Evolutionary conservation across 768 basidiomycete genomes (phyloP).

Genomic region (Lentinula aciculospora): DNA sequence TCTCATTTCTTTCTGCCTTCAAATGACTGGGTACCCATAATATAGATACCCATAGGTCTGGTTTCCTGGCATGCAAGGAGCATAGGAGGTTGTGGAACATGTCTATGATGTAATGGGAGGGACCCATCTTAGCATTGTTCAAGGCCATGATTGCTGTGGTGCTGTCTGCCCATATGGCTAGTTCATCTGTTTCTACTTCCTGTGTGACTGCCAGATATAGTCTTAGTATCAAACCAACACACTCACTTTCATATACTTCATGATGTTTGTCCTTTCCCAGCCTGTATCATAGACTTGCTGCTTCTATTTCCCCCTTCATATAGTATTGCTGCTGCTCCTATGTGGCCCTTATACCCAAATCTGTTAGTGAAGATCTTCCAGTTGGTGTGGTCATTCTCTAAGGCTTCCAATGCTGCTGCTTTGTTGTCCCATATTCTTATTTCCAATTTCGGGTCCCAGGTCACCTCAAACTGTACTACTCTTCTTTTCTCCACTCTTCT

Average conservation of each 20-base stretch:
- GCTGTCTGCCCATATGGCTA: not conserved
- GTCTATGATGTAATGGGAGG: not conserved
- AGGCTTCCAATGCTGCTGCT: not conserved
- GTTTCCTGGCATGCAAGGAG: too few relatives aligned
- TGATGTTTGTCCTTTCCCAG: not conserved
- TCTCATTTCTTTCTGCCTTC: not conserved
- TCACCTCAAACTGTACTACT: not conserved
- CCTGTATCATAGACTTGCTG: not conserved
- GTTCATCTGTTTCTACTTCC: not conserved
- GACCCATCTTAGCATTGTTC: not conserved
- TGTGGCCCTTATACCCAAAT: constrained; percentile 5
- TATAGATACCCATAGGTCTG: not conserved
- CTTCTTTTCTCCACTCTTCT: not conserved
- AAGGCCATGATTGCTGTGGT: not conserved
- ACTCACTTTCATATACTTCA: not conserved
- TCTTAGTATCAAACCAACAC: not conserved
- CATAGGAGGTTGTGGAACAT: too few relatives aligned
- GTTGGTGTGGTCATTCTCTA: not conserved
- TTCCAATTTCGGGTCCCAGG: not conserved
- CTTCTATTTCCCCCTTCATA: not conserved
- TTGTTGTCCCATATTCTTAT: not conserved
- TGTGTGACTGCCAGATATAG: not conserved
- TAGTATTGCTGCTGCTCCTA: constrained; percentile 8
- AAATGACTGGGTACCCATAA: not conserved
- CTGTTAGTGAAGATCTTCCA: constrained; percentile 12